Evolutionary conservation across 2,329 filamentous ascomycete species (phyloP).

Genomic region (Cladorrhinum sp.): DNA sequence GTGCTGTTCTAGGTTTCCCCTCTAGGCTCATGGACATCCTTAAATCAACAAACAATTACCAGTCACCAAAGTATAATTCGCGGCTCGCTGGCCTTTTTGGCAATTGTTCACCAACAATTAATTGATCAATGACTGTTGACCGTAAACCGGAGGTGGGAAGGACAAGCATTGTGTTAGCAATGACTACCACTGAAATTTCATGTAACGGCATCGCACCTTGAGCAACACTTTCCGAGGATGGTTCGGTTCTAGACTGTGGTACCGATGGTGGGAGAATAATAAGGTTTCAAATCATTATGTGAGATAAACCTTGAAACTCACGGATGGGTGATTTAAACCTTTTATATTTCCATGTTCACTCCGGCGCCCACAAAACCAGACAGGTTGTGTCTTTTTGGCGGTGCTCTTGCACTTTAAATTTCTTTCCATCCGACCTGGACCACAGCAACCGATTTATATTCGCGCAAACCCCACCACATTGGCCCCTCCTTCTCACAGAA

Average conservation of each 20-base stretch:
- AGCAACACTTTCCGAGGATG: background rate
- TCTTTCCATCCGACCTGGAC: background rate
- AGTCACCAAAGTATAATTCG: background rate
- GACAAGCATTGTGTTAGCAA: background rate
- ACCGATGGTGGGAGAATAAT: background rate
- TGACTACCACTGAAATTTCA: background rate
- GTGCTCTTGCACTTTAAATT: background rate
- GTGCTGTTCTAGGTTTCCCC: no score
- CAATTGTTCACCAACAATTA: background rate
- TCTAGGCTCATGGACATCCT: background rate
- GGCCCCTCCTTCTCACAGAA: constrained; percentile 10
- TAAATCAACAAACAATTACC: background rate
- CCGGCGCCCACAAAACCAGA: no score
- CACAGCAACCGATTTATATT: constrained; percentile 24
- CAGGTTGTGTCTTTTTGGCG: background rate
- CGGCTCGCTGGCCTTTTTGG: background rate
- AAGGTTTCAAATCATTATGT: background rate
- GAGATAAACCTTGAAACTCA: background rate
- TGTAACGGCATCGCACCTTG: background rate
- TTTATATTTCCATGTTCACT: no score
- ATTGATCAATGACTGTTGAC: background rate
- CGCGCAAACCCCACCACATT: constrained; percentile 25
- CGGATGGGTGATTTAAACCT: no score
- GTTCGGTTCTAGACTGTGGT: no score
- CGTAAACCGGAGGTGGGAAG: background rate